A percentile compares a stretch with the other conserved stretches of the same genome.
These are phyloP conservation scores for Candida suzukii DNA, from an alignment of 805 yeast species.

Conservation along the genomic window DNA sequence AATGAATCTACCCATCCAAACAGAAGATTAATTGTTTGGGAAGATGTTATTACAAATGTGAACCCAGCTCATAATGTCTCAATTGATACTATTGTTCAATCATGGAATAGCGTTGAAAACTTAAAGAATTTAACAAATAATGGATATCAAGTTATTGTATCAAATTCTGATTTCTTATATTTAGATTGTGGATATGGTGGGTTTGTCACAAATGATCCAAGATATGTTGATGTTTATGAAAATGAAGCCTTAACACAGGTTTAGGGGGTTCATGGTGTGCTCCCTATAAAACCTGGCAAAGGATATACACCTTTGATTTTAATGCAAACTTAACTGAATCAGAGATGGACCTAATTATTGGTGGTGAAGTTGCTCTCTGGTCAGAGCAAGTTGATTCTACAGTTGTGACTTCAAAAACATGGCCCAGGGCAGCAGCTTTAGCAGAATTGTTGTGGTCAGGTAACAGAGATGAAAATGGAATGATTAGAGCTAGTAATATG, in stretches of 20 bases:
- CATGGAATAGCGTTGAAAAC: constrained; percentile 21
- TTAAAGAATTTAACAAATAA: constrained; percentile 23
- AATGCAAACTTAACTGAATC: constrained; percentile 22
- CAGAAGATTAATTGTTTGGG: constrained; percentile 33
- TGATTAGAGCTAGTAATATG: constrained; percentile 21
- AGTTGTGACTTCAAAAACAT: constrained; percentile 24
- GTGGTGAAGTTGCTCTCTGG: constrained; percentile 35
- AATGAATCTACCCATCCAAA: constrained; percentile 3
- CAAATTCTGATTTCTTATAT: constrained; percentile 26
- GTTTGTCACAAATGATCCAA: constrained; percentile 28
- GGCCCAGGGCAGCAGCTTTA: constrained; percentile 36
- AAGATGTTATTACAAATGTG: constrained; percentile 24
- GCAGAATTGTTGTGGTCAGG: constrained; percentile 37
- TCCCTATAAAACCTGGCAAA: constrained; percentile 38
- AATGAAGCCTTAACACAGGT: constrained; percentile 23
- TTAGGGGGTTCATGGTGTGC: constrained; percentile 34
- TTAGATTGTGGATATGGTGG: constrained; percentile 36
- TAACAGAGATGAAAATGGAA: constrained; percentile 25
- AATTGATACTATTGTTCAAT: constrained; percentile 25
- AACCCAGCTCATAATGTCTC: constrained; percentile 24
- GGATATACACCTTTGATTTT: constrained; percentile 31
- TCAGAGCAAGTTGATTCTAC: constrained; percentile 29
- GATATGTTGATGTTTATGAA: constrained; percentile 21
- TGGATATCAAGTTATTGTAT: constrained; percentile 34
- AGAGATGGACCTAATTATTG: constrained; percentile 26